phyloP scores from a whole-genome alignment of 768 basidiomycete genomes.

The Cystobasidium onofrii region DNA sequence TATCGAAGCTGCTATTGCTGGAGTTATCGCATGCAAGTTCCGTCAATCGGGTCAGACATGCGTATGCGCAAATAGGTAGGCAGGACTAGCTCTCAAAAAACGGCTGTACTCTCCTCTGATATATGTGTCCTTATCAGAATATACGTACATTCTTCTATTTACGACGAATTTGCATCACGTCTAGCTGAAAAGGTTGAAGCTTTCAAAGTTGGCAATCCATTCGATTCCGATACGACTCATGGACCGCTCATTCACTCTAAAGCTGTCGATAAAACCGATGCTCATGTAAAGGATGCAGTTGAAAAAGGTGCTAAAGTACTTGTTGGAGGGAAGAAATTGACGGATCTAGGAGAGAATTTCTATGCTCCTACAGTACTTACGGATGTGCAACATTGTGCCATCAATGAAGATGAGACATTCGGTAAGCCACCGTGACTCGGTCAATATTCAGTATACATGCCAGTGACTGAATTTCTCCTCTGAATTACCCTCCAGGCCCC shows the following conservation, averaged over 20 bases:
- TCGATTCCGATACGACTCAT: constrained; percentile 62
- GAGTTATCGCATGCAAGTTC: constrained; percentile 50
- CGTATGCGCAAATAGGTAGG: constrained; percentile 43
- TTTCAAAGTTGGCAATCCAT: constrained; percentile 70
- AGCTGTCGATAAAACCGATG: constrained; percentile 73
- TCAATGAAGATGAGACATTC: constrained; percentile 85
- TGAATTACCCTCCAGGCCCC: constrained; percentile 43
- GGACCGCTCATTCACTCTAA: constrained; percentile 85
- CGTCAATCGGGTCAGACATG: constrained; percentile 62
- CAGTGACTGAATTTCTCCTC: background rate
- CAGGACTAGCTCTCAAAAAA: background rate
- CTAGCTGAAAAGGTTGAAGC: constrained; percentile 58
- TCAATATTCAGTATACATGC: background rate
- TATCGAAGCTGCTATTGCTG: constrained; percentile 80
- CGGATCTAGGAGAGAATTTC: constrained; percentile 50
- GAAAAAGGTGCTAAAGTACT: constrained; percentile 75
- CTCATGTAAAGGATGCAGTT: constrained; percentile 82
- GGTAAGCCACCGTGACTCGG: constrained; percentile 47
- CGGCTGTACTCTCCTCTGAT: constrained; percentile 41
- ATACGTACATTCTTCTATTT: constrained; percentile 73
- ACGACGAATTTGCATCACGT: constrained; percentile 81
- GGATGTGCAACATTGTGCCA: constrained; percentile 62
- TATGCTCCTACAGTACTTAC: constrained; percentile 80
- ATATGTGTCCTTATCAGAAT: constrained; percentile 79
- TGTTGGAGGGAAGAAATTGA: constrained; percentile 69